Evolutionary conservation across 2,329 filamentous ascomycete species (phyloP).

Genomic region (Clarireedia homoeocarpa): DNA sequence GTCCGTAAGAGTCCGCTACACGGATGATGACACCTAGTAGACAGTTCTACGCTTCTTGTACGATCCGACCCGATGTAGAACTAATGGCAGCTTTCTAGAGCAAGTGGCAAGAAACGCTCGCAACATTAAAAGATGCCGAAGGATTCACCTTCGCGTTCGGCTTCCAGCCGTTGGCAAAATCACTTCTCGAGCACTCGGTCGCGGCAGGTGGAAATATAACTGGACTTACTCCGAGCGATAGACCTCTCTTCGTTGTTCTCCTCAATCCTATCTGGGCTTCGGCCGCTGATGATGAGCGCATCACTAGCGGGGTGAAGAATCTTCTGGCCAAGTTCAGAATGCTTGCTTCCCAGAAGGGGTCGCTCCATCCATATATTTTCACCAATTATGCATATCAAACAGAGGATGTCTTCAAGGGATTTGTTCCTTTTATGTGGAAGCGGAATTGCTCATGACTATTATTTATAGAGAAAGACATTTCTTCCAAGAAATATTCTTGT

Average conservation of each 20-base stretch:
- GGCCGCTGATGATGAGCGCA: not conserved
- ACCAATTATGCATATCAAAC: constrained; percentile 38
- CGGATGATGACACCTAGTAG: not conserved
- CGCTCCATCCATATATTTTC: constrained; percentile 24
- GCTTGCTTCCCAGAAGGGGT: not conserved
- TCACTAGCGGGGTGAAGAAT: not conserved
- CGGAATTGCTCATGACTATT: too few relatives aligned
- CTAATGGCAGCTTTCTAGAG: not conserved
- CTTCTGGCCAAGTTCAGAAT: not conserved
- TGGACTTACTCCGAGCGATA: not conserved
- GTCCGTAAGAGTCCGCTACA: not conserved
- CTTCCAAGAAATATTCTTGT: too few relatives aligned
- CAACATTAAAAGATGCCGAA: not conserved
- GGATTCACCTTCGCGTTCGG: not conserved
- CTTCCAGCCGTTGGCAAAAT: constrained; percentile 1
- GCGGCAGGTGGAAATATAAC: constrained; percentile 1
- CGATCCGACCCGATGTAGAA: not conserved
- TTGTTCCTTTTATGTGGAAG: too few relatives aligned
- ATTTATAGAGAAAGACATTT: too few relatives aligned
- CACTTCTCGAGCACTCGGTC: constrained; percentile 2
- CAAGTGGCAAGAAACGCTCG: not conserved
- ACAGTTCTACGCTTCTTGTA: not conserved
- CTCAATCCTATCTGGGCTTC: not conserved
- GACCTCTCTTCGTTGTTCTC: constrained; percentile 2
- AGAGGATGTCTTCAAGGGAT: constrained; percentile 33